Evolutionary conservation across 1,284 basidiomycete species (phyloP).

Genomic region (Meira miltonrushii): DNA sequence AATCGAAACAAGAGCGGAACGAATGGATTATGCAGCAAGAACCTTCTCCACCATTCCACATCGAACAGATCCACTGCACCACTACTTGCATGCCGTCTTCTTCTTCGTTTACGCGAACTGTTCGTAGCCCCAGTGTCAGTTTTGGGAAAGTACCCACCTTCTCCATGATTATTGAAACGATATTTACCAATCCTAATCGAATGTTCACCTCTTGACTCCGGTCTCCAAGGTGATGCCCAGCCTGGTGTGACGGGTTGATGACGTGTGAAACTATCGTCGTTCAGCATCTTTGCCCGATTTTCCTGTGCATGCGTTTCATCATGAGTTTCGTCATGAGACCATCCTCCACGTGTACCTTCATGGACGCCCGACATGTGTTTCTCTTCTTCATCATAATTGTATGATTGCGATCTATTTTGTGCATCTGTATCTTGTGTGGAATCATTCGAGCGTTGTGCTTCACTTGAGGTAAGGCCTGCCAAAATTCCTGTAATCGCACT

Average conservation of each 20-base stretch:
- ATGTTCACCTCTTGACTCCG: conserved; percentile 27
- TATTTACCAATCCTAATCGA: conserved; percentile 20
- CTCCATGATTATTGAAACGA: conserved; percentile 17
- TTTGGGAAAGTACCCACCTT: conserved; percentile 36
- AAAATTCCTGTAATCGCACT: not conserved
- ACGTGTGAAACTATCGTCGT: conserved; percentile 28
- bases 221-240: conserved; percentile 45
- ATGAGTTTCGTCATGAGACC: not conserved
- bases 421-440: not conserved
- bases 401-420: not conserved
- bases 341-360: not conserved
- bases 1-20: conserved; percentile 69
- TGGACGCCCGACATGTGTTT: not conserved
- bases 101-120: conserved; percentile 13
- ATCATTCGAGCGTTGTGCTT: not conserved
- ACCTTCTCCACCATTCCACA: conserved; percentile 34
- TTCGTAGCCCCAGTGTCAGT: conserved; percentile 25
- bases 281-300: not conserved
- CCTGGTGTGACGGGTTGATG: conserved; percentile 44
- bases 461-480: not conserved
- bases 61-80: not conserved
- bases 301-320: not conserved
- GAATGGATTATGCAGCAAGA: conserved; percentile 50
- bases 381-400: not conserved
- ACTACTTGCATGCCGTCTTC: conserved; percentile 9